Evolutionary conservation across 1,284 basidiomycete species (phyloP).

Genomic region (Rhodotorula sp.): DNA sequence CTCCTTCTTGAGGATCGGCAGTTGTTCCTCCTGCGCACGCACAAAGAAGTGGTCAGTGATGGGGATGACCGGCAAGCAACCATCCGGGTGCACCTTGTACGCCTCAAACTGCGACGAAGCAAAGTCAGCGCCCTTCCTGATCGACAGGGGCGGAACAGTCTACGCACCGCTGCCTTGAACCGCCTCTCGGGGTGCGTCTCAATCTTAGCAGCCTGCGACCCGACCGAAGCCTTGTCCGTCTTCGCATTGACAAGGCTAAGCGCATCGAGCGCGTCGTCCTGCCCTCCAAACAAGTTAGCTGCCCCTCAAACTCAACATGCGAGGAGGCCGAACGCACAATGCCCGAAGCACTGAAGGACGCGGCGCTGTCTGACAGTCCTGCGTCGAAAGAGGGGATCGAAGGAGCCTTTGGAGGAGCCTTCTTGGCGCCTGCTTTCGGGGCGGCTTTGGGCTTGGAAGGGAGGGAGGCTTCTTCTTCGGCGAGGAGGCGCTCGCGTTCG

Average conservation of each 20-base stretch:
- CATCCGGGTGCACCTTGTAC: constrained; percentile 57
- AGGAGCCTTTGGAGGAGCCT: constrained; percentile 49
- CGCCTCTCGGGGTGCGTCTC: constrained; percentile 93
- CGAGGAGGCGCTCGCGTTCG: constrained; percentile 56
- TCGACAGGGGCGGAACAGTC: no score
- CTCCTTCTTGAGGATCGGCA: constrained; percentile 74
- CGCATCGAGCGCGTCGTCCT: constrained; percentile 85
- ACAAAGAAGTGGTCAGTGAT: no score
- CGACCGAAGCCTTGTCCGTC: constrained; percentile 83
- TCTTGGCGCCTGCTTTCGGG: constrained; percentile 64
- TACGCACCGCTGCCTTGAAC: constrained; percentile 71
- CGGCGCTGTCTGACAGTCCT: constrained; percentile 48
- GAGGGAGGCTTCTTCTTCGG: constrained; percentile 75
- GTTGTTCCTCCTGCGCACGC: constrained; percentile 62
- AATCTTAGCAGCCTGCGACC: constrained; percentile 69
- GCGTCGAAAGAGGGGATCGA: constrained; percentile 27
- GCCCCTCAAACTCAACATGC: background rate
- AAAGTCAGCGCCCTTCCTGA: no score
- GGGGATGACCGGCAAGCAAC: no score
- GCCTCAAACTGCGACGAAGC: constrained; percentile 64
- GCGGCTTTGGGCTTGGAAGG: constrained; percentile 65
- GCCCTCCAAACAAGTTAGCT: background rate
- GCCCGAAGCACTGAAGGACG: constrained; percentile 69
- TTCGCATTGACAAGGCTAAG: constrained; percentile 84
- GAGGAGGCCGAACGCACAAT: constrained; percentile 52